These are phyloP conservation scores for Candida tropicalis DNA, from an alignment of 1,139 yeast species.

Conservation along the genomic window DNA sequence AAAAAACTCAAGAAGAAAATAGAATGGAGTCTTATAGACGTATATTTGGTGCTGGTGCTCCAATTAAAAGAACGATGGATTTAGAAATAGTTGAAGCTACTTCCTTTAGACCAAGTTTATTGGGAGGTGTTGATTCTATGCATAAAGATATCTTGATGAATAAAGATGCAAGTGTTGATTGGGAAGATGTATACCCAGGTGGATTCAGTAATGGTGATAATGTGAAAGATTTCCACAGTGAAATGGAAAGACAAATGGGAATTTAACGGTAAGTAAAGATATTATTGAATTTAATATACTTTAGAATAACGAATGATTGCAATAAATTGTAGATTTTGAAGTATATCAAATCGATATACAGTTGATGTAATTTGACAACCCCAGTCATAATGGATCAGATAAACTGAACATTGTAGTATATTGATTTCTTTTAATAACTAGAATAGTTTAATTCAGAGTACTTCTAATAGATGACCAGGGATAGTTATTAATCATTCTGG, in stretches of 20 bases:
- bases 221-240: conserved; percentile 63
- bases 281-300: background rate
- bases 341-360: too few relatives aligned
- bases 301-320: background rate
- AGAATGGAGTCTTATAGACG: conserved; percentile 80
- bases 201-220: conserved; percentile 46
- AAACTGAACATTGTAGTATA: too few relatives aligned
- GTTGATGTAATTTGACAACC: too few relatives aligned
- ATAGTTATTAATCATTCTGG: too few relatives aligned
- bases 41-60: conserved; percentile 91
- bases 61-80: conserved; percentile 89
- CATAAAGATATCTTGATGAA: conserved; percentile 80
- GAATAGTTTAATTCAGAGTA: too few relatives aligned
- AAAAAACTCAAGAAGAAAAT: conserved; percentile 67
- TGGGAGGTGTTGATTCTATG: conserved; percentile 57
- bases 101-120: conserved; percentile 68
- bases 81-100: conserved; percentile 69
- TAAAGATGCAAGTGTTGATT: conserved; percentile 75
- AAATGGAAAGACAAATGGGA: conserved; percentile 69
- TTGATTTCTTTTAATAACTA: too few relatives aligned
- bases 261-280: conserved; percentile 33
- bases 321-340: too few relatives aligned
- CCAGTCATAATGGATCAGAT: too few relatives aligned
- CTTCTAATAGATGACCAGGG: too few relatives aligned
- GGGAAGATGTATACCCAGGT: conserved; percentile 87